phyloP scores from a whole-genome alignment of 805 yeast genomes.

The Spathaspora girioi region DNA sequence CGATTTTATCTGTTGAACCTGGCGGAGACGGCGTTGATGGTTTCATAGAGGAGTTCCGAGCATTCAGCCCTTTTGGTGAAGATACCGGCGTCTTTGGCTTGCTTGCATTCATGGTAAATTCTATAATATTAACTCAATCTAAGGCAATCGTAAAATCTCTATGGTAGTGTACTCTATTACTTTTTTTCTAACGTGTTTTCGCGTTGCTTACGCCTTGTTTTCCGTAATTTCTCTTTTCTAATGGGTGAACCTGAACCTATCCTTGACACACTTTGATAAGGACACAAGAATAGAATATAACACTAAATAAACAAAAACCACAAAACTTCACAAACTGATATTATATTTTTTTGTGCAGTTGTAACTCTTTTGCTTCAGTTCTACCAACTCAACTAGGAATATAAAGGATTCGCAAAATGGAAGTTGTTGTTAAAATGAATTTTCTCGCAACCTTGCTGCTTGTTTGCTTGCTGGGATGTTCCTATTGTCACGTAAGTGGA shows the following conservation, averaged over 20 bases:
- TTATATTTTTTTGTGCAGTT: background rate
- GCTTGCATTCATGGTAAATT: constrained; percentile 17
- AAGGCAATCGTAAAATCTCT: background rate
- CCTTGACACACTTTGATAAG: background rate
- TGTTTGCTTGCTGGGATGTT: background rate
- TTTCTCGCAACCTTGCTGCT: background rate
- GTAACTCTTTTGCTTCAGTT: background rate
- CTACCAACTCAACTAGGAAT: too few relatives aligned
- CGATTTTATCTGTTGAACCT: constrained; percentile 7
- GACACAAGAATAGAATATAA: background rate
- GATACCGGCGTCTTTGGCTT: constrained; percentile 33
- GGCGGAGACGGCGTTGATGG: constrained; percentile 30
- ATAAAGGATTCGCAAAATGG: too few relatives aligned
- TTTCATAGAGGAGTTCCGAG: constrained; percentile 13
- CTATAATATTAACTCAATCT: background rate
- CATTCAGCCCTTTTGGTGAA: constrained; percentile 27
- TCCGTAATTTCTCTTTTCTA: background rate
- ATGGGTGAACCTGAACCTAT: too few relatives aligned
- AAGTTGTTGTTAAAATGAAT: too few relatives aligned
- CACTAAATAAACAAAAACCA: background rate
- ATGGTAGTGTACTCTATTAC: too few relatives aligned
- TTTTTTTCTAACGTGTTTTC: too few relatives aligned
- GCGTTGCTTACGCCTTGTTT: background rate
- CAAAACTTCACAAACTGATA: background rate
- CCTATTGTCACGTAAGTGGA: background rate